phyloP scores from a whole-genome alignment of 2,329 filamentous ascomycete species.

The Neonectria coccinea region DNA sequence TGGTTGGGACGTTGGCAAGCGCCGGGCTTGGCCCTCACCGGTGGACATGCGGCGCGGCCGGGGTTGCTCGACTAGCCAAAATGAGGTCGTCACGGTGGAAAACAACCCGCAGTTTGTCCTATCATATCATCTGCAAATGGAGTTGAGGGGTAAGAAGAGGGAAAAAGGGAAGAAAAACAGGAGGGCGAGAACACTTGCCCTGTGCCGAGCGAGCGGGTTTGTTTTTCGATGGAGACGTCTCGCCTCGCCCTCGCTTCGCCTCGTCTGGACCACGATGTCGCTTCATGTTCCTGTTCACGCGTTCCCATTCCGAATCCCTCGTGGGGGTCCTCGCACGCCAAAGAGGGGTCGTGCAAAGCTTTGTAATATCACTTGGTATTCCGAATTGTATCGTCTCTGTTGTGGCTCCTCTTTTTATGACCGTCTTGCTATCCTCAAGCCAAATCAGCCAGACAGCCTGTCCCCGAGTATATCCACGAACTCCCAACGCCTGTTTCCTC shows the following conservation, averaged over 20 bases:
- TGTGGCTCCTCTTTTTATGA: constrained; percentile 12
- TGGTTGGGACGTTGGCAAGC: constrained; percentile 17
- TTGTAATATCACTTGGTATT: constrained; percentile 21
- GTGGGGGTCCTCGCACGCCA: constrained; percentile 17
- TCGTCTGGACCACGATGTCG: background rate
- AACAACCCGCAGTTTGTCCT: constrained; percentile 5
- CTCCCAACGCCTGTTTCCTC: constrained; percentile 26
- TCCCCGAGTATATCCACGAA: constrained; percentile 21
- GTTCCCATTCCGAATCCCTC: constrained; percentile 11
- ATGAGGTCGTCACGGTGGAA: constrained; percentile 4
- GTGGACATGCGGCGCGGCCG: constrained; percentile 2
- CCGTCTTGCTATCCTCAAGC: constrained; percentile 17
- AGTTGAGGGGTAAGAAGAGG: background rate
- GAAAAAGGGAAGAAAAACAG: background rate
- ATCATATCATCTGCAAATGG: constrained; percentile 13
- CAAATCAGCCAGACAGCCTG: background rate
- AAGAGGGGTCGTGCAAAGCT: constrained; percentile 6
- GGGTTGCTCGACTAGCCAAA: background rate
- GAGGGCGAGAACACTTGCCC: background rate
- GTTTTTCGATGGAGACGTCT: background rate
- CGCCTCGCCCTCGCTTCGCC: background rate
- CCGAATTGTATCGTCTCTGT: constrained; percentile 22
- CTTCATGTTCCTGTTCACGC: constrained; percentile 22
- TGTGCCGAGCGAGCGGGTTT: background rate
- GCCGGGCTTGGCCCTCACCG: constrained; percentile 14